Percentiles rank a stretch among this genome's conserved stretches.
Conservation (phyloP, 352 stramenopile species). For the Hyphochytrium catenoides region DNA sequence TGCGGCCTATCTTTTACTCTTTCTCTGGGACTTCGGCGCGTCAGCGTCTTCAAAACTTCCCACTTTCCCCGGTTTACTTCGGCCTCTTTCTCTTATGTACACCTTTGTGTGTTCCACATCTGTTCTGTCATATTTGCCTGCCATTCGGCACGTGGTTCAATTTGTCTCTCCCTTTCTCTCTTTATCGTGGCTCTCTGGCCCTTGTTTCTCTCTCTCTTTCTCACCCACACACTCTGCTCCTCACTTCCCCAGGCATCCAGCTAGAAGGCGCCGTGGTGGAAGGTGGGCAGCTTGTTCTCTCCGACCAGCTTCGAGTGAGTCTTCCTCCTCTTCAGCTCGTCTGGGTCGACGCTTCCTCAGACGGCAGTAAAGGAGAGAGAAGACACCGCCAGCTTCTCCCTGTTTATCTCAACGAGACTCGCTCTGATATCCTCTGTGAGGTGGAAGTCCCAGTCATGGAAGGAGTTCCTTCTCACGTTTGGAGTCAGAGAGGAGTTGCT, state of each 20-base stretch:
- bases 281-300: conserved; percentile 28
- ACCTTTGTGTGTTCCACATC: no score
- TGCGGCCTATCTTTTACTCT: no score
- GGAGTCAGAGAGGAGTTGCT: conserved; percentile 13
- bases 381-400: conserved; percentile 24
- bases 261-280: conserved; percentile 51
- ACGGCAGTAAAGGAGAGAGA: conserved; percentile 10
- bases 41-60: no score
- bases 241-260: conserved; percentile 37
- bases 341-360: conserved; percentile 33
- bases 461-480: conserved; percentile 8
- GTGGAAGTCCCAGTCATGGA: conserved; percentile 24
- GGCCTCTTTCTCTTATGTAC: no score
- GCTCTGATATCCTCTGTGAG: conserved; percentile 49
- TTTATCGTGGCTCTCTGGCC: no score
- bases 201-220: no score
- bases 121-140: no score
- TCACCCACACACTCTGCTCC: conserved; percentile 1
- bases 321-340: conserved; percentile 35
- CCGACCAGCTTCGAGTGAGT: conserved; percentile 38
- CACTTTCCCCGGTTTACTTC: no score
- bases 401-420: conserved; percentile 50
- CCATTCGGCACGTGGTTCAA: no score
- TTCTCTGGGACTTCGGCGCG: no score
- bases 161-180: no score